Conservation (phyloP, 305 asterid genomes). For the Fraxinus platypoda region DNA sequence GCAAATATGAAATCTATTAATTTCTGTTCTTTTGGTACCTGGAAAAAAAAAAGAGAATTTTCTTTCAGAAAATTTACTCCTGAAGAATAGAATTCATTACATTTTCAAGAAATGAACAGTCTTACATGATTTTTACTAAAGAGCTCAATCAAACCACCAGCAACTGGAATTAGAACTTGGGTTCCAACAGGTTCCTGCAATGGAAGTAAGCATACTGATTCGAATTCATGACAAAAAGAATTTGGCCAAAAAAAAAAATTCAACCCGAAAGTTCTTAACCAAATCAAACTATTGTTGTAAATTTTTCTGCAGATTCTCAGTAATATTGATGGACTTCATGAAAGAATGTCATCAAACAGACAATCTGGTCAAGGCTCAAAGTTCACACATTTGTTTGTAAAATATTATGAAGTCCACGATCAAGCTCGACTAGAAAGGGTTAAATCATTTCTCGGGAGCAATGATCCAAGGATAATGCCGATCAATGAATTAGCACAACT, state of each 20-base stretch:
- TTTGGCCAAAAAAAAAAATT: neutral
- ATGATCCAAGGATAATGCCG: neutral
- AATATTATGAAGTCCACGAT: neutral
- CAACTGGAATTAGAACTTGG: conserved; percentile 63
- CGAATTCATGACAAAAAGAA: neutral
- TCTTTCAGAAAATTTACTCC: neutral
- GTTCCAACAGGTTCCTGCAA: conserved; percentile 64
- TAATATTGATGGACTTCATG: neutral
- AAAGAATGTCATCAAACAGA: neutral
- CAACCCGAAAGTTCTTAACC: neutral
- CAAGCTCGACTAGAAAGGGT: neutral
- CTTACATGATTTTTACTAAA: conserved; percentile 52
- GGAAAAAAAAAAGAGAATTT: conserved; percentile 5
- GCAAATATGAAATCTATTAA: conserved; percentile 44
- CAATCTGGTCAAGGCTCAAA: neutral
- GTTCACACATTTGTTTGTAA: neutral
- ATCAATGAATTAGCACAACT: neutral
- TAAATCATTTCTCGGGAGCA: neutral
- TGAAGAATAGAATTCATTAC: neutral
- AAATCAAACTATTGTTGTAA: neutral
- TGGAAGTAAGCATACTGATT: neutral
- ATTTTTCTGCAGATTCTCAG: neutral
- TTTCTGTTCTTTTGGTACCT: conserved; percentile 62
- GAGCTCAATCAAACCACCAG: conserved; percentile 70
- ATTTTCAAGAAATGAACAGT: neutral